Evolutionary conservation across 1,284 basidiomycete species (phyloP).

Genomic region (Sanghuangporus sanghuang): DNA sequence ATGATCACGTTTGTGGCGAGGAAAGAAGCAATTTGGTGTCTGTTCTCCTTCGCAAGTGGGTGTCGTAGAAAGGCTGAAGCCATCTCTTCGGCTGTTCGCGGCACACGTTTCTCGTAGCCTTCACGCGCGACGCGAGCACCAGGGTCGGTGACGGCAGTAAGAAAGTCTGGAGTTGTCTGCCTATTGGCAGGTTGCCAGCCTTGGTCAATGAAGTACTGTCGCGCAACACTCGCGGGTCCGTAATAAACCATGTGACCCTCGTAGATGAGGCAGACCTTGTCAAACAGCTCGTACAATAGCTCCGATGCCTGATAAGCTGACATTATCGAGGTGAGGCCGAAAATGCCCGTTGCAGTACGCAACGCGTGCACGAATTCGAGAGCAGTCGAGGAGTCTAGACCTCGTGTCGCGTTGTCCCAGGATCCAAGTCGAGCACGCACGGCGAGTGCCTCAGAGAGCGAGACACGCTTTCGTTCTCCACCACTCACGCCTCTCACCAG

Average conservation of each 20-base stretch:
- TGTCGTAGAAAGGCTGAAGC: conserved; percentile 32
- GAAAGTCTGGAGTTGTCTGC: conserved; percentile 37
- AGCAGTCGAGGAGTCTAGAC: conserved; percentile 55
- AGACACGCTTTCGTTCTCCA: conserved; percentile 69
- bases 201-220: conserved; percentile 57
- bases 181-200: conserved; percentile 52
- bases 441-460: conserved; percentile 66
- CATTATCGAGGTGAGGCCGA: conserved; percentile 44
- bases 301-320: conserved; percentile 61
- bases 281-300: conserved; percentile 43
- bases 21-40: conserved; percentile 33
- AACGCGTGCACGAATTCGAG: conserved; percentile 53
- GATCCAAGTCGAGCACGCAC: conserved; percentile 51
- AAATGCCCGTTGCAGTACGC: conserved; percentile 49
- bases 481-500: conserved; percentile 42
- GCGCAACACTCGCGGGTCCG: conserved; percentile 46
- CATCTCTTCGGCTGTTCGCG: conserved; percentile 61
- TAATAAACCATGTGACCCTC: conserved; percentile 63
- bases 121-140: conserved; percentile 48
- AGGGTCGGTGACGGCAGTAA: conserved; percentile 48
- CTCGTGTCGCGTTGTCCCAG: conserved; percentile 64
- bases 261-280: conserved; percentile 62
- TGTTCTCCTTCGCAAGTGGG: conserved; percentile 28
- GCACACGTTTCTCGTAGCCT: conserved; percentile 44
- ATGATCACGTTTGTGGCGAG: conserved; percentile 28